These are phyloP conservation scores for Petunia hybrid DNA, from an alignment of 305 asterid species.

Conservation along the genomic window DNA sequence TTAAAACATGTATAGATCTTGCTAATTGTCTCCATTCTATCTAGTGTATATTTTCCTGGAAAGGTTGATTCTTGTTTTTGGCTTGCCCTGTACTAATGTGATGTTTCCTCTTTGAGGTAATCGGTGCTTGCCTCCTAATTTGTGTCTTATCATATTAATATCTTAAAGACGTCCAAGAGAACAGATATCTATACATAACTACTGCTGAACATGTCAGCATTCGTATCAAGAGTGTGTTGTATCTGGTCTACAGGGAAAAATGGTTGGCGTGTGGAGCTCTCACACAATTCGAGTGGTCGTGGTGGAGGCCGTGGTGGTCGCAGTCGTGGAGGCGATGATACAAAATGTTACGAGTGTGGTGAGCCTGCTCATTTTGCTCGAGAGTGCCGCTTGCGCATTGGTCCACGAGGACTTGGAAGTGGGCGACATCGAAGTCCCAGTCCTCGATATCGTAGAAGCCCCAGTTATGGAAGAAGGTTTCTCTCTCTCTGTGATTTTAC, in stretches of 20 bases:
- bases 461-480: conserved; percentile 63
- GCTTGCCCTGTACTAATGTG: background rate
- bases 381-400: conserved; percentile 58
- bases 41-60: background rate
- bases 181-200: background rate
- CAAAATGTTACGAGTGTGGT: conserved; percentile 64
- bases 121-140: background rate
- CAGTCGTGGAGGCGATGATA: conserved; percentile 53
- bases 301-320: conserved; percentile 54
- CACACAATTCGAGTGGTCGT: conserved; percentile 60
- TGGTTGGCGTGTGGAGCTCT: conserved; percentile 66
- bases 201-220: background rate
- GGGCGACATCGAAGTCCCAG: conserved; percentile 57
- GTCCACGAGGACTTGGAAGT: conserved; percentile 51
- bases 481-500: background rate
- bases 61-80: background rate
- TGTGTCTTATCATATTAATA: conserved; percentile 6
- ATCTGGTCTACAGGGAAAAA: conserved; percentile 53
- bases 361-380: conserved; percentile 73
- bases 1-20: background rate
- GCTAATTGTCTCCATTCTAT: background rate
- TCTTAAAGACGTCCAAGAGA: background rate
- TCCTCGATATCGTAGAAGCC: conserved; percentile 58
- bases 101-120: background rate
- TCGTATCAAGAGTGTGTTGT: background rate